Evolutionary conservation across 805 yeast species (phyloP).

Genomic region (Ogataea naganishii): DNA sequence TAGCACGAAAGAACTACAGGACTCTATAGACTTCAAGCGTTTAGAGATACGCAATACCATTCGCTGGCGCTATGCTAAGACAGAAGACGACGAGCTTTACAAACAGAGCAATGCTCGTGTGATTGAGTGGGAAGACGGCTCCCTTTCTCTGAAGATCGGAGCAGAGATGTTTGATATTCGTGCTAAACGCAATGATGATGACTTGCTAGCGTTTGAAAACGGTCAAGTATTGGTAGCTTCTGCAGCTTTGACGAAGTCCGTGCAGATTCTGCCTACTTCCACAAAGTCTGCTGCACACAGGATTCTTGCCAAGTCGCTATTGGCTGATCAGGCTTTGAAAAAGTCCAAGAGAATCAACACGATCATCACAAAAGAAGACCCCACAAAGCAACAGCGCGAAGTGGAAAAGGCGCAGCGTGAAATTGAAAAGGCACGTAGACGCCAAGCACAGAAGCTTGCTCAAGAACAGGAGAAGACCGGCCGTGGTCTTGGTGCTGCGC

Average conservation of each 20-base stretch:
- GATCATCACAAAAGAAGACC: slow-evolving; percentile 51
- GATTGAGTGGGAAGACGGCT: slow-evolving; percentile 92
- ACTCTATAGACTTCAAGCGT: slow-evolving; percentile 26
- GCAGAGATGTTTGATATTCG: slow-evolving; percentile 78
- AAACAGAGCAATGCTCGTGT: slow-evolving; percentile 87
- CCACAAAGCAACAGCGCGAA: slow-evolving; percentile 56
- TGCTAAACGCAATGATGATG: slow-evolving; percentile 55
- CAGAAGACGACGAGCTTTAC: slow-evolving; percentile 59
- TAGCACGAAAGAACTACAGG: slow-evolving; percentile 47
- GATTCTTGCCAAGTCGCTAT: slow-evolving; percentile 65
- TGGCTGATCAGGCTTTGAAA: slow-evolving; percentile 33
- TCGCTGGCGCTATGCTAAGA: slow-evolving; percentile 88
- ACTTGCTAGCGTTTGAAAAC: slow-evolving; percentile 63
- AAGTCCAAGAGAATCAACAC: slow-evolving; percentile 41
- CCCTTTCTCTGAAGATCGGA: slow-evolving; percentile 78
- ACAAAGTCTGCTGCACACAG: slow-evolving; percentile 80
- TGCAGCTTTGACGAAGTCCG: slow-evolving; percentile 50
- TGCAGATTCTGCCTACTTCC: slow-evolving; percentile 83
- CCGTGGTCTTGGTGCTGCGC: slow-evolving; percentile 19
- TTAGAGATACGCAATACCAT: slow-evolving; percentile 50
- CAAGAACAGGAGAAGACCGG: slow-evolving; percentile 52
- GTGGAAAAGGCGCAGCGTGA: slow-evolving; percentile 61
- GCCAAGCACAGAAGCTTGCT: slow-evolving; percentile 42
- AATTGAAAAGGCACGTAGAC: slow-evolving; percentile 56
- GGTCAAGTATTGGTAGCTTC: slow-evolving; percentile 67